Percentiles rank a stretch among this genome's conserved stretches.
Evolutionary conservation across 768 basidiomycete genomes (phyloP).

Genomic region (Russula olivacea): DNA sequence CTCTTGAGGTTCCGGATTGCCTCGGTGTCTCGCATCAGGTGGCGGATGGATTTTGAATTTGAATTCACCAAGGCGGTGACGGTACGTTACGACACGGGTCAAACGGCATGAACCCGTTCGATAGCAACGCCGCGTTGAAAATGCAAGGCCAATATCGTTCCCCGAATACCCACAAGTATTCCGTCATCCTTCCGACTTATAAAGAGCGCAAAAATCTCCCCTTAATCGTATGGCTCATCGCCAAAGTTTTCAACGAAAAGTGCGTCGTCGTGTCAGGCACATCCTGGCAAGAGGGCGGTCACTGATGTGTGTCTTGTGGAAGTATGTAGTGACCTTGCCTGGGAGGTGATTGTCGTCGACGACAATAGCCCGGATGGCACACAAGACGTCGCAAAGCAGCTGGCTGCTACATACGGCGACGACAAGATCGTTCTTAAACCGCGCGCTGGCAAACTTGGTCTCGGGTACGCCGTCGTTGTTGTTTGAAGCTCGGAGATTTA

Average conservation of each 20-base stretch:
- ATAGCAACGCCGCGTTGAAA: conserved; percentile 46
- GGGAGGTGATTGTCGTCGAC: conserved; percentile 89
- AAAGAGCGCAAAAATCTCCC: conserved; percentile 92
- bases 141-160: conserved; percentile 52
- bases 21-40: conserved; percentile 13
- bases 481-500: not conserved
- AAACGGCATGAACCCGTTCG: conserved; percentile 59
- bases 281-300: not conserved
- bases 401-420: conserved; percentile 74
- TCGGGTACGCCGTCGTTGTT: conserved; percentile 51
- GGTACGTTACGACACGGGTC: not conserved
- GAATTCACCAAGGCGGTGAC: not conserved
- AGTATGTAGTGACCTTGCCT: conserved; percentile 54
- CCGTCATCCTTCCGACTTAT: conserved; percentile 90
- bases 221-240: conserved; percentile 80
- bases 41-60: not conserved
- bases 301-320: conserved; percentile 24
- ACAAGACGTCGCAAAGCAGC: conserved; percentile 77
- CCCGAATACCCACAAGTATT: conserved; percentile 59
- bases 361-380: conserved; percentile 93
- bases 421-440: conserved; percentile 84
- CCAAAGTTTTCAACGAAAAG: conserved; percentile 71
- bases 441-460: conserved; percentile 83
- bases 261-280: conserved; percentile 40
- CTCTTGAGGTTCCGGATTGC: conserved; percentile 26